A percentile compares a stretch with the other conserved stretches of the same genome.
Evolutionary conservation across 2,329 filamentous ascomycete species (phyloP).

Genomic region (Fusarium sp.): DNA sequence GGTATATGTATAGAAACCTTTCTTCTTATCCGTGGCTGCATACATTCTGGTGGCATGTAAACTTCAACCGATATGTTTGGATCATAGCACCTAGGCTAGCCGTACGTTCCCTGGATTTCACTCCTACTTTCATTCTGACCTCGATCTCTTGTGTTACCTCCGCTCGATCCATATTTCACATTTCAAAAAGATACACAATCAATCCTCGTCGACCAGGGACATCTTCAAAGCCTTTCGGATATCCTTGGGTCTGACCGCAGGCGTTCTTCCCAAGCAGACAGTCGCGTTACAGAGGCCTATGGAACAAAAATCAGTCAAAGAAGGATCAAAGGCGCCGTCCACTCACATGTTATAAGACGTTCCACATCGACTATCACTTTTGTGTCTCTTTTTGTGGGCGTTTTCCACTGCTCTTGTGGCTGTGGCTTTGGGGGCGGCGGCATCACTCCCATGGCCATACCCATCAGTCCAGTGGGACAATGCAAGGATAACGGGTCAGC

Average conservation of each 20-base stretch:
- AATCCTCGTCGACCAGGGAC: not conserved
- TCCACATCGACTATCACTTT: constrained; percentile 10
- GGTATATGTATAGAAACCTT: not conserved
- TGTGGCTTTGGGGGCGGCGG: not conserved
- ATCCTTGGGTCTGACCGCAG: not conserved
- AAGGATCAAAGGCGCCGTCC: accelerated
- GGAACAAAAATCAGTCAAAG: accelerated
- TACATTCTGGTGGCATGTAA: not conserved
- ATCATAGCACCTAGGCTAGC: not conserved
- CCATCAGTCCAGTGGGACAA: not conserved
- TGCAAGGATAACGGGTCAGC: not conserved
- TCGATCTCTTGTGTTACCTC: too few species aligned
- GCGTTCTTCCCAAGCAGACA: constrained; percentile 12
- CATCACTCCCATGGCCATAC: constrained; percentile 10
- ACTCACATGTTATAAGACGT: constrained; percentile 1
- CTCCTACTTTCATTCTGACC: too few species aligned
- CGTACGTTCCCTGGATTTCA: too few species aligned
- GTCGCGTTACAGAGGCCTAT: constrained; percentile 5
- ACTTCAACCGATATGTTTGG: too few species aligned
- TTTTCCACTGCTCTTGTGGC: not conserved
- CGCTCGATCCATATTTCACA: too few species aligned
- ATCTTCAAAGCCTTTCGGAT: constrained; percentile 11
- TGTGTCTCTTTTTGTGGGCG: not conserved
- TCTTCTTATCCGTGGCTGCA: not conserved
- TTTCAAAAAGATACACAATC: not conserved